Evolutionary conservation across 2,329 filamentous ascomycete species (phyloP).

Genomic region (Trichoderma sp.): DNA sequence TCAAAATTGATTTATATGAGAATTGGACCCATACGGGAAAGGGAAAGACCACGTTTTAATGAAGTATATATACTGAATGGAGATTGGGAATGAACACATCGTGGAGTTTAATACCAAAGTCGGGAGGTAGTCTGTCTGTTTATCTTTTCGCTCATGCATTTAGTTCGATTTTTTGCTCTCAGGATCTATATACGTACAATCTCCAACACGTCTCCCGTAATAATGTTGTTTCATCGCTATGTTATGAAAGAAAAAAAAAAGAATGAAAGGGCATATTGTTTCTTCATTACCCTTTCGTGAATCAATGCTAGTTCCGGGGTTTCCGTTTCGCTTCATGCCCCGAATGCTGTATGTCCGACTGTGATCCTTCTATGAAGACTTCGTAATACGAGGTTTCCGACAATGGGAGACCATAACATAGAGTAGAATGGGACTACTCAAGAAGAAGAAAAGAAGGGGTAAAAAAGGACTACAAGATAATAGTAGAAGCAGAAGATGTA

Average conservation of each 20-base stretch:
- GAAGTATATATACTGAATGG: not conserved
- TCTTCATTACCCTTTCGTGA: not conserved
- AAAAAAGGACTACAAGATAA: not conserved
- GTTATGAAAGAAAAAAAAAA: not conserved
- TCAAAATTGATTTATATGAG: not conserved
- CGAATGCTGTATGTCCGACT: not conserved
- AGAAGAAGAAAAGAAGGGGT: not conserved
- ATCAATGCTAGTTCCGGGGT: not conserved
- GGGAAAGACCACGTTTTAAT: not conserved
- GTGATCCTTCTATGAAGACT: conserved; percentile 3
- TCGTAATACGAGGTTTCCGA: not conserved
- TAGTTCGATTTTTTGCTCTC: not conserved
- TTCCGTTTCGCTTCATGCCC: not conserved
- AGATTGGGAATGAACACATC: not conserved
- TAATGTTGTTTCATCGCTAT: not conserved
- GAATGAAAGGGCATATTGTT: not conserved
- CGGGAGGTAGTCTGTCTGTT: not conserved
- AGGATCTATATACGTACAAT: not conserved
- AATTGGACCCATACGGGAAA: not conserved
- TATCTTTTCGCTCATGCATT: not conserved
- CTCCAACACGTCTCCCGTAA: not conserved
- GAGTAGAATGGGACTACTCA: not conserved
- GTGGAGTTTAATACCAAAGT: not conserved
- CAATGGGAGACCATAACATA: not conserved
- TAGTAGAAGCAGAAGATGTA: not conserved